Percentiles rank a stretch among this genome's conserved stretches.
Evolutionary conservation across 2,329 filamentous ascomycete species (phyloP).

Genomic region (Chaetomium globosum): DNA sequence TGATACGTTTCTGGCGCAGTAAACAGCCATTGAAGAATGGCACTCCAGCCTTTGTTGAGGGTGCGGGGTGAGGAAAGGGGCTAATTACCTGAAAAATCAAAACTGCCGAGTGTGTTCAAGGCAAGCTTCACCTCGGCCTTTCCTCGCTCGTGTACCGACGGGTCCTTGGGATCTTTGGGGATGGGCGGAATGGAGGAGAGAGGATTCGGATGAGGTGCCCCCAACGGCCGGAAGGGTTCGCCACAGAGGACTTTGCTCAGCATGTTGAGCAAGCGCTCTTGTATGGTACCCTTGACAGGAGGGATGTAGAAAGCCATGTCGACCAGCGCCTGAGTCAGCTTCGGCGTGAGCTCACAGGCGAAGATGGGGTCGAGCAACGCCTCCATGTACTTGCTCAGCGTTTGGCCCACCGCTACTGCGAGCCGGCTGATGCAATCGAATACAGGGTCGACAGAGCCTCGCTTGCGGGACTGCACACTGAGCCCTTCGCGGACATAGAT

Average conservation of each 20-base stretch:
- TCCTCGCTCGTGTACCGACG: conserved; percentile 74
- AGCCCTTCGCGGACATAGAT: conserved; percentile 92
- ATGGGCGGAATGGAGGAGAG: conserved; percentile 79
- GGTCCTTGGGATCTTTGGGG: conserved; percentile 83
- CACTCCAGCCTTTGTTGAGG: not conserved
- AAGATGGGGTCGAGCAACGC: conserved; percentile 94
- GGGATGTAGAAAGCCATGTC: conserved; percentile 99
- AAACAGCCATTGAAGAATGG: conserved; percentile 5
- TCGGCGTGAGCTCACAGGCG: conserved; percentile 89
- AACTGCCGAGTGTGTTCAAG: conserved; percentile 93
- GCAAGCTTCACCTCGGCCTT: conserved; percentile 91
- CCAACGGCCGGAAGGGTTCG: conserved; percentile 87
- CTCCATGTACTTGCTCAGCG: conserved; percentile 97
- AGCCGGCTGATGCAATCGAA: conserved; percentile 98
- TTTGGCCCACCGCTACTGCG: conserved; percentile 91
- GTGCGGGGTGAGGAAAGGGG: conserved; percentile 1
- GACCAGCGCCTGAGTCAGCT: conserved; percentile 90
- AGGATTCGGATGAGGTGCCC: conserved; percentile 82
- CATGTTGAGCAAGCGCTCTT: conserved; percentile 91
- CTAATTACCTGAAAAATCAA: conserved; percentile 74
- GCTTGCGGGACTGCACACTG: conserved; percentile 72
- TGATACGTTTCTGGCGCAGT: not conserved
- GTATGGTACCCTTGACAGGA: conserved; percentile 87
- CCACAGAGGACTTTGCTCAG: conserved; percentile 91
- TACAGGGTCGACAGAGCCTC: conserved; percentile 72